Conservation (phyloP, 73 alveolate genomes). For the Paramecium pentaurelia region DNA sequence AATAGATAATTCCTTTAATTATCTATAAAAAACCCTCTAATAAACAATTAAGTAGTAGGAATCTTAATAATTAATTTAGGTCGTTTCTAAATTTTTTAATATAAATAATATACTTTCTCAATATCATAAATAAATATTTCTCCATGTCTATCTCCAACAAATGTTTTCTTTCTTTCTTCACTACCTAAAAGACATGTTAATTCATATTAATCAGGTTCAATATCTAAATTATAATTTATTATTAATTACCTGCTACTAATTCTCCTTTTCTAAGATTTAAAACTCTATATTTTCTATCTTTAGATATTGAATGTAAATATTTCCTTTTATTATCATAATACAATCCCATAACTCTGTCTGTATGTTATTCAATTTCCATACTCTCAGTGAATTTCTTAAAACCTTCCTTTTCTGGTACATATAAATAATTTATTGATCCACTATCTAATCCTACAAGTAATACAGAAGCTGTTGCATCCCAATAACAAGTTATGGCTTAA, state of each 20-base stretch:
- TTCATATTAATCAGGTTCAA: conserved; percentile 60
- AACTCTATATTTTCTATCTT: neutral
- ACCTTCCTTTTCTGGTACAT: conserved; percentile 33
- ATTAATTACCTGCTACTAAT: neutral
- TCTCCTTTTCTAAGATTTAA: conserved; percentile 41
- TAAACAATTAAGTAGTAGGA: conserved; percentile 57
- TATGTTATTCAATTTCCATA: conserved; percentile 47
- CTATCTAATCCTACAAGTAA: conserved; percentile 56
- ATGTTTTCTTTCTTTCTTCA: conserved; percentile 52
- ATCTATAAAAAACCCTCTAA: conserved; percentile 54
- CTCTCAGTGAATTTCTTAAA: conserved; percentile 42
- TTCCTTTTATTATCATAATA: conserved; percentile 43
- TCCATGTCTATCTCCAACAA: conserved; percentile 57
- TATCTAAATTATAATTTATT: neutral
- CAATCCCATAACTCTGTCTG: conserved; percentile 60
- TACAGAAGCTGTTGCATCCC: conserved; percentile 52
- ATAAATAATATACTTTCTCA: neutral
- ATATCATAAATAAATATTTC: conserved; percentile 30
- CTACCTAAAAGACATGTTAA: conserved; percentile 26
- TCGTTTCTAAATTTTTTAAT: neutral
- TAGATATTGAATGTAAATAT: neutral
- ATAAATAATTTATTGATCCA: conserved; percentile 46
- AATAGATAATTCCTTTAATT: conserved; percentile 32
- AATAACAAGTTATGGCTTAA: conserved; percentile 51
- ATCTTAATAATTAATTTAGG: conserved; percentile 60